phyloP scores from a whole-genome alignment of 1,139 yeast genomes.

The Maudiozyma humilis region DNA sequence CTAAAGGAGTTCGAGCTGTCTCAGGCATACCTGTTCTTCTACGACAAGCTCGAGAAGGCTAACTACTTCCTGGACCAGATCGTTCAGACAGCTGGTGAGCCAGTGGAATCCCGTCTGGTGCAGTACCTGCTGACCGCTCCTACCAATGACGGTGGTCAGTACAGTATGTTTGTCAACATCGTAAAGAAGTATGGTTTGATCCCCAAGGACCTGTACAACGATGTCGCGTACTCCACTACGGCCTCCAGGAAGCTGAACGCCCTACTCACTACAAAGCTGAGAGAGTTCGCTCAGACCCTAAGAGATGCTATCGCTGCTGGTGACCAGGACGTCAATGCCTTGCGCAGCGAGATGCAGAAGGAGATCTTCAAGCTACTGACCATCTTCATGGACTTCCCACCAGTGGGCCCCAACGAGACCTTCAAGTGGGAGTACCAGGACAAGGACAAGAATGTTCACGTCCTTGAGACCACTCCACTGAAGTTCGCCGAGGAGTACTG shows the following conservation, averaged over 20 bases:
- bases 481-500: constrained; percentile 50
- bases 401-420: constrained; percentile 51
- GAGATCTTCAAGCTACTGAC: constrained; percentile 57
- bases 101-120: constrained; percentile 58
- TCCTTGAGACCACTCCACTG: constrained; percentile 50
- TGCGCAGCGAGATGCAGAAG: constrained; percentile 46
- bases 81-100: constrained; percentile 54
- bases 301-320: constrained; percentile 35
- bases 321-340: constrained; percentile 8
- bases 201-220: constrained; percentile 67
- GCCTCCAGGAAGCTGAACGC: constrained; percentile 50
- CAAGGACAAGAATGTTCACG: constrained; percentile 56
- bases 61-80: constrained; percentile 71
- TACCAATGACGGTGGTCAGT: constrained; percentile 77
- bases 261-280: constrained; percentile 54
- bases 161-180: constrained; percentile 69
- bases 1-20: constrained; percentile 66
- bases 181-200: constrained; percentile 71
- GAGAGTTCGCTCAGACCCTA: constrained; percentile 66
- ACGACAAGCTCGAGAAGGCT: constrained; percentile 68
- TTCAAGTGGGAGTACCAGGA: constrained; percentile 70
- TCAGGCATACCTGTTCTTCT: constrained; percentile 63
- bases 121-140: constrained; percentile 57
- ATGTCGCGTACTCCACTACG: constrained; percentile 51
- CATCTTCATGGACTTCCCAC: constrained; percentile 68